Conservation (phyloP, 768 basidiomycete genomes). For the Xerocomus potaroensis region DNA sequence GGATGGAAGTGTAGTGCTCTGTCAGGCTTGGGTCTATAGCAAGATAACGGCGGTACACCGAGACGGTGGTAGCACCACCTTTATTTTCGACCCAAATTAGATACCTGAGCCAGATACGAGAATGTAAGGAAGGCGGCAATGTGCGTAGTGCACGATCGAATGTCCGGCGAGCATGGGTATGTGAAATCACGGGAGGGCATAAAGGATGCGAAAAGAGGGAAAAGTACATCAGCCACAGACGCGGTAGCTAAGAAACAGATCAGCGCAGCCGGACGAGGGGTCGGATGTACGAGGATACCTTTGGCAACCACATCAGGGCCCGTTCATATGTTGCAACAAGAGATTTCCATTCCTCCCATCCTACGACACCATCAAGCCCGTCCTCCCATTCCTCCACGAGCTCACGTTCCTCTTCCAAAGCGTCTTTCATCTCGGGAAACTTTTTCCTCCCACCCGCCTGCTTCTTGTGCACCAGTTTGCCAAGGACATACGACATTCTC, state of each 20-base stretch:
- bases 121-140: conserved; percentile 87
- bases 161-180: conserved; percentile 89
- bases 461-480: conserved; percentile 66
- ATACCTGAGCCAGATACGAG: conserved; percentile 89
- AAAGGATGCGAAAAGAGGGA: conserved; percentile 85
- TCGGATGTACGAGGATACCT: conserved; percentile 43
- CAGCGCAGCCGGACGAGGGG: conserved; percentile 1
- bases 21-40: conserved; percentile 75
- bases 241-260: conserved; percentile 62
- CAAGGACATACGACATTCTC: conserved; percentile 83
- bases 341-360: conserved; percentile 93
- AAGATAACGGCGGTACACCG: conserved; percentile 87
- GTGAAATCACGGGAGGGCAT: conserved; percentile 78
- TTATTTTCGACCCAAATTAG: conserved; percentile 85
- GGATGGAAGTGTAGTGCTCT: conserved; percentile 68
- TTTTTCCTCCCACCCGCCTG: conserved; percentile 87
- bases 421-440: conserved; percentile 86
- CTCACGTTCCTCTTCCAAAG: conserved; percentile 78
- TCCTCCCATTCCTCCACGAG: conserved; percentile 83
- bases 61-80: conserved; percentile 73
- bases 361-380: conserved; percentile 83
- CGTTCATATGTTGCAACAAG: conserved; percentile 88
- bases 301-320: conserved; percentile 91
- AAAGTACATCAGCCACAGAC: conserved; percentile 91
- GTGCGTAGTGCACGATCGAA: conserved; percentile 94